Base-by-base conservation (phyloP, 2,329 filamentous ascomycete species). In the Ophiostoma sp. region DNA sequence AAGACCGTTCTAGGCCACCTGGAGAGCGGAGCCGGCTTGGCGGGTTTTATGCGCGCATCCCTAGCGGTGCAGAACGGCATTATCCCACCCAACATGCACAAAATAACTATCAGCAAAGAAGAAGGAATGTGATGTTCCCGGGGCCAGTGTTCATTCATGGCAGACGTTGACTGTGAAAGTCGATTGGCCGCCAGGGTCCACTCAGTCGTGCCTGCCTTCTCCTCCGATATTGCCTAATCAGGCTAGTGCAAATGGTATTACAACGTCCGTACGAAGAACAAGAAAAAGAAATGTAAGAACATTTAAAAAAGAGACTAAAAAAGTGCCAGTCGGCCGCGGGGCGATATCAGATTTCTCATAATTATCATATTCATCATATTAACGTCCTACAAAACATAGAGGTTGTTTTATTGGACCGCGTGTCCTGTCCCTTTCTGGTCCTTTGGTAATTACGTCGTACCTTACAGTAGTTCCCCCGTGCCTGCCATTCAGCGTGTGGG, bases 1-100 rank as follows among this genome's bases (percentile, higher is more conserved):
- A 85, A 85, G 78, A 85, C 83, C 0, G 79, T 85, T 2, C 80
- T 85, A 42, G 86, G 86, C 22, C 86, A 88, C 75, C 84, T 83
- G 0, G 86, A 88, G 77, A 84, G 84, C 9, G 82, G 84, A 0
- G 85, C 85, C 2, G 86, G 86, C 0, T 77, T 88, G 19, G 85
- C 86, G 0, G 84, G 84, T 8, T 70, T 87, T 8, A 78, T 88
- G 25, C 86, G 85, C 76, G 81, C 83, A 0, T 76, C 85, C 0
- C 78, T 84, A 33, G 79, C 81, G 57, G 80, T 87, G 77, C 81
- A 83, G 68, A 78, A 85, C 45, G 79, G 78, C 8, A 74, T 74
- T 0, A 76, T 87, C 1, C 82, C 83, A 0, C 83, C 84, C 0
- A 86, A 86, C 71, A 78, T 85, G 8, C 83, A 84, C 55, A 39